A percentile compares a stretch with the other conserved stretches of the same genome.
Evolutionary conservation across 2,329 filamentous ascomycete genomes (phyloP).

Genomic region (Claviceps humidiphila): DNA sequence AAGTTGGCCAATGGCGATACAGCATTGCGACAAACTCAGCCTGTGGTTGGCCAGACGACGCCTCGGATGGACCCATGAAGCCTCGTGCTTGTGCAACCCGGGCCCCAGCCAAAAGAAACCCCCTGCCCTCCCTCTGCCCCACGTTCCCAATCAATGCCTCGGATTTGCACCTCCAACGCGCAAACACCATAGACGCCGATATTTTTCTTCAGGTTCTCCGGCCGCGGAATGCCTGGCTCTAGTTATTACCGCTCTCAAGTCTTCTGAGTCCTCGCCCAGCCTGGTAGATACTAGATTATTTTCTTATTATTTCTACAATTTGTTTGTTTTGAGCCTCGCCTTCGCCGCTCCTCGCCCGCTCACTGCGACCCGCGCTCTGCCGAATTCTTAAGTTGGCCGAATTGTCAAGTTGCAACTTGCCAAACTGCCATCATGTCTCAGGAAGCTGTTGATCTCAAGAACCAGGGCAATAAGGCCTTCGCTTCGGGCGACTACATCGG

Average conservation of each 20-base stretch:
- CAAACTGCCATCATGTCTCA: conserved; percentile 29
- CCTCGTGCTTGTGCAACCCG: not conserved
- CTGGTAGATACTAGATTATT: not conserved
- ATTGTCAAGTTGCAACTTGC: not conserved
- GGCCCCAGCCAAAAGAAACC: not conserved
- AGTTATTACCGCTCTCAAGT: not conserved
- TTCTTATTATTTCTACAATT: not conserved
- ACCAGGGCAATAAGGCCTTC: conserved; percentile 91
- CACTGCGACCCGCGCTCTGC: conserved; percentile 1
- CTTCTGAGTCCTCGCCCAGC: not conserved
- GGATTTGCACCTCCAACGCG: not conserved
- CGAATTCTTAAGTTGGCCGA: not conserved
- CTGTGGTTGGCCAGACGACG: no score
- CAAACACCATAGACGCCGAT: not conserved
- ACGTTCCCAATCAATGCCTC: no score
- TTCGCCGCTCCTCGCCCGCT: not conserved
- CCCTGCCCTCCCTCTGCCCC: no score
- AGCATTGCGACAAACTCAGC: not conserved
- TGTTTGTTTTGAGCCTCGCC: not conserved
- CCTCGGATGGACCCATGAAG: not conserved
- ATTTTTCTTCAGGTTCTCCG: not conserved
- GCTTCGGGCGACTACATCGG: conserved; percentile 71
- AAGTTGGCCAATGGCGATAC: not conserved
- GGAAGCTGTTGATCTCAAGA: conserved; percentile 73
- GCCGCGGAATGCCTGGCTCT: not conserved